These are phyloP conservation scores for Cyclotella baltica DNA, from an alignment of 108 stramenopile species.

Conservation along the genomic window DNA sequence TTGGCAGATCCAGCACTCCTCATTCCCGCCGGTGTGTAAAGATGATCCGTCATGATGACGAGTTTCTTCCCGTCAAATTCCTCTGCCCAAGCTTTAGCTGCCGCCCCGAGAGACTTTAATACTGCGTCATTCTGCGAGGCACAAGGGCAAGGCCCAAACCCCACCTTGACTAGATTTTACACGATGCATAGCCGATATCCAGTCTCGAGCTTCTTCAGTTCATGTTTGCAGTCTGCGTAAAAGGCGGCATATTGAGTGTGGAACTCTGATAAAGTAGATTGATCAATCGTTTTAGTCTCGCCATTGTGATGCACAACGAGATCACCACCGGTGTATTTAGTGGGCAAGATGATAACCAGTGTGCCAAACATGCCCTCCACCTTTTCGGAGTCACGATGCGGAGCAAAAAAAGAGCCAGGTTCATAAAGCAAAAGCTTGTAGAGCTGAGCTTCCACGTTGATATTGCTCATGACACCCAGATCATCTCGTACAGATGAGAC, in stretches of 20 bases:
- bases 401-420: slow-evolving; percentile 44
- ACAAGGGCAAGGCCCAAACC: slow-evolving; percentile 10
- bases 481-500: slow-evolving; percentile 18
- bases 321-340: slow-evolving; percentile 29
- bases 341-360: slow-evolving; percentile 43
- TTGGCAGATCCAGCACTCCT: slow-evolving; percentile 16
- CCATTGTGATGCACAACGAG: slow-evolving; percentile 35
- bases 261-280: slow-evolving; percentile 17
- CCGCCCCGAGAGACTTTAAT: slow-evolving; percentile 16
- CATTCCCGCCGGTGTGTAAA: slow-evolving; percentile 32
- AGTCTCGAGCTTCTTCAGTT: slow-evolving; percentile 20
- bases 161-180: slow-evolving; percentile 27
- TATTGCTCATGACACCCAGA: slow-evolving; percentile 21
- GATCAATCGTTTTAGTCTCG: slow-evolving; percentile 12
- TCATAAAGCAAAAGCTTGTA: slow-evolving; percentile 56
- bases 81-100: slow-evolving; percentile 13
- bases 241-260: slow-evolving; percentile 34
- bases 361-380: slow-evolving; percentile 59
- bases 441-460: slow-evolving; percentile 38
- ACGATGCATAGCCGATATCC: slow-evolving; percentile 25
- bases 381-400: slow-evolving; percentile 53
- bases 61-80: slow-evolving; percentile 20
- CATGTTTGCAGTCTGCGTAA: slow-evolving; percentile 38
- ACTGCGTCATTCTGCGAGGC: slow-evolving; percentile 11
- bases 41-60: slow-evolving; percentile 40